Evolutionary conservation across 768 basidiomycete genomes (phyloP).

Genomic region (Tulasnella sp.): DNA sequence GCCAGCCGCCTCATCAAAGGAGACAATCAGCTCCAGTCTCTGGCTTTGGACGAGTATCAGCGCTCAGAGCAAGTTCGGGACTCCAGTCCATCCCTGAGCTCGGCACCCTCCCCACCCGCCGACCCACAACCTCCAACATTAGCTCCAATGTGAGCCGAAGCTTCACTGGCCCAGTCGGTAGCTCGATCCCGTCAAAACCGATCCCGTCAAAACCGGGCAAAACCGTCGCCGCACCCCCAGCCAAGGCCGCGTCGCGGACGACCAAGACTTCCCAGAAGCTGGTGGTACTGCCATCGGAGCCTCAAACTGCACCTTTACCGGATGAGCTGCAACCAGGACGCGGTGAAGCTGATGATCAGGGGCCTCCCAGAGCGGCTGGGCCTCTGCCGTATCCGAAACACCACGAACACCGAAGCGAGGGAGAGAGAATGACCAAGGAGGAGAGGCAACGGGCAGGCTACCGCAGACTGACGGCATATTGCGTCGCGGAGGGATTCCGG

Average conservation of each 20-base stretch:
- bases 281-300: conserved; percentile 83
- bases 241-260: conserved; percentile 52
- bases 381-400: conserved; percentile 37
- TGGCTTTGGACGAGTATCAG: not conserved
- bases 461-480: conserved; percentile 84
- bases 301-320: conserved; percentile 73
- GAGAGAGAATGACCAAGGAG: conserved; percentile 83
- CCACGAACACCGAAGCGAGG: conserved; percentile 76
- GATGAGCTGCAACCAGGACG: conserved; percentile 48
- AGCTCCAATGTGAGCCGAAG: not conserved
- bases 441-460: conserved; percentile 78
- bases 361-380: not conserved
- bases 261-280: conserved; percentile 91
- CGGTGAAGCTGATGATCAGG: conserved; percentile 50
- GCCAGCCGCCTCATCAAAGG: not conserved
- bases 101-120: not conserved
- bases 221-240: not conserved
- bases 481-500: conserved; percentile 77
- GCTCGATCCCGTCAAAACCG: not conserved
- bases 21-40: not conserved
- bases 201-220: too few species aligned
- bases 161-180: not conserved
- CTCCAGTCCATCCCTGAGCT: conserved; percentile 17
- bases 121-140: not conserved
- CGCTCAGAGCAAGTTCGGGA: conserved; percentile 6